phyloP scores from a whole-genome alignment of 1,284 basidiomycete genomes.

The Leccinum olivaceoglutinosum region DNA sequence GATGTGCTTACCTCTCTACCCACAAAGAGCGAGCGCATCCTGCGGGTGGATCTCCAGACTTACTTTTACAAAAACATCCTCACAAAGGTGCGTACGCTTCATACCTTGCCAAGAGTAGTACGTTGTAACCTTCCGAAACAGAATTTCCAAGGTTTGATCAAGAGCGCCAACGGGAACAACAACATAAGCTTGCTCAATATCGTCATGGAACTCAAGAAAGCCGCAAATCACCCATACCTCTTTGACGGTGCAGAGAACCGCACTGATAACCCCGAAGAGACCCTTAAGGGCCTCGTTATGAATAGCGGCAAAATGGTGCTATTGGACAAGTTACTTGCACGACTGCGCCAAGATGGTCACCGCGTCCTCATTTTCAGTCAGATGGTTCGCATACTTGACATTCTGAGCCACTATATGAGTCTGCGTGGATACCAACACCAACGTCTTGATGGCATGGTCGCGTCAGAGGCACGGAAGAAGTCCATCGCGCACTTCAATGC shows the following conservation, averaged over 20 bases:
- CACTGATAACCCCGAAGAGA: constrained; percentile 77
- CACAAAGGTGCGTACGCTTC: constrained; percentile 61
- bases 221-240: constrained; percentile 95
- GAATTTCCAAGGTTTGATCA: constrained; percentile 92
- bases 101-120: background rate
- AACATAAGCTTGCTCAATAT: constrained; percentile 94
- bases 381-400: constrained; percentile 99
- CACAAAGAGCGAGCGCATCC: constrained; percentile 96
- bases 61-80: constrained; percentile 99
- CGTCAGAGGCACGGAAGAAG: constrained; percentile 83
- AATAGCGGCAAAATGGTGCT: constrained; percentile 98
- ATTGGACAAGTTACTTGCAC: constrained; percentile 88
- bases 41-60: constrained; percentile 96
- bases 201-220: constrained; percentile 96
- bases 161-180: constrained; percentile 78
- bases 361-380: constrained; percentile 98
- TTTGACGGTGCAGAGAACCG: constrained; percentile 92
- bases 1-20: constrained; percentile 98
- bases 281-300: constrained; percentile 93
- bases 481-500: constrained; percentile 98
- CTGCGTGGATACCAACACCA: constrained; percentile 92
- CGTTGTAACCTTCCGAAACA: constrained; percentile 29
- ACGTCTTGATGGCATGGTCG: constrained; percentile 92
- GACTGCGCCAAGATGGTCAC: constrained; percentile 88
- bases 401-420: constrained; percentile 94